Base-by-base conservation (phyloP, 495 filamentous ascomycete species). In the Aspergillus ellipticus region DNA sequence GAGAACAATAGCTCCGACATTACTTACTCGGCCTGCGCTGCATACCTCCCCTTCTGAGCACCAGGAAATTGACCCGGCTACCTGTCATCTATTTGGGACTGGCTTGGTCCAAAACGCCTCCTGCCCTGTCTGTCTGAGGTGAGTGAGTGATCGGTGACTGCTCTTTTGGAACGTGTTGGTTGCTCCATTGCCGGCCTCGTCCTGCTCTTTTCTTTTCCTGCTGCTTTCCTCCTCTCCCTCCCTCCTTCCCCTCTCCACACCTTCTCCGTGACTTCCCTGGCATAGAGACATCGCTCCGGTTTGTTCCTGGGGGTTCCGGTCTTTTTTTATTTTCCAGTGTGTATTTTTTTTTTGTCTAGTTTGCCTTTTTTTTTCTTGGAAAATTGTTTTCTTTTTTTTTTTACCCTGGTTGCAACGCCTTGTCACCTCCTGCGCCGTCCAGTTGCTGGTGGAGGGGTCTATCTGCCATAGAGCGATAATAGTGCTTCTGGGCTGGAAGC, bases 41-140 rank as follows among this genome's bases (percentile, higher is more conserved):
- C 35, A 39, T 39, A n/a, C n/a, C 35, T 39, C 11, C 24, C 24
- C 24, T 28, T 28, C 24, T 28, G 24, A 15, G 10, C 28, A 48
- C 20, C 20, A 47, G 10, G 24, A 8, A n/a, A 26, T 15, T 22
- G 21, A 20, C 21, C 43, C 20, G 13, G 20, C 41, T 24, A 56
- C 28, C 28, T 48, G 49, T 47, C 42, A 49, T 49, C 17, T 49
- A 49, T 42, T 49, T 49, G 49, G 51, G 33, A 48, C 56, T 54
- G 42, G 41, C 22, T 59, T 49, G 26, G 10, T 37, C 10, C 2
- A 5, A n/a, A 15, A 9, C 47, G 31, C 20, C 49, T 53, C 55
- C 45, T 57, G 48, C 37, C 47, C 41, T 39, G 42, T 35, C 17
- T 47, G 21, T 48, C 20, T 31, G 42, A 35, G 49, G 48, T 35